Evolutionary conservation across 2,329 filamentous ascomycete species (phyloP), one percentile per base, ranked within the genome.

Genomic region (Diaporthe citrichinensis): DNA sequence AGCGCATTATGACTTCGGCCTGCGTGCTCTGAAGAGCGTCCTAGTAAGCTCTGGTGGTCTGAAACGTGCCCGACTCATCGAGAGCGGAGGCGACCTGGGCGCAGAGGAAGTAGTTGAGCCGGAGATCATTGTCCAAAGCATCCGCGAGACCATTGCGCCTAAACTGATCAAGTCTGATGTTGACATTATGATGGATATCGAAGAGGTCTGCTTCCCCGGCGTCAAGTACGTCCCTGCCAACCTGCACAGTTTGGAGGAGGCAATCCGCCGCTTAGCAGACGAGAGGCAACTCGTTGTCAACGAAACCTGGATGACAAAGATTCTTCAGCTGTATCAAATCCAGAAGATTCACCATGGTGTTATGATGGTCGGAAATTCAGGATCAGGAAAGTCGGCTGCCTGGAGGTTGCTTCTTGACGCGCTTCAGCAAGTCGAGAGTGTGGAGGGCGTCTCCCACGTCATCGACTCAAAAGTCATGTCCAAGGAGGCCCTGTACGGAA

Each of bases 401-500:
- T 99, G 97, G 97, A 95, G 94, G 81, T 92, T 98, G 57, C 89
- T 99, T 71, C 90, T 99, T 28, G 94, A 97, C 81, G 97, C 97
- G 23, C 86, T 99, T 75, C 96, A 98, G 81, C 92, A 94, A 80
- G 94, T 98, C 20, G 97, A 99, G 83, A 93, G 93, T 34, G 90
- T 97, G 9, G 97, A 99, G 84, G 97, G 97, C 44, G 95, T 99
- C 61, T 98, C 92, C 79, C 97, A 99, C 82, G 94, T 99, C 74
- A 99, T 99, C 80, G 97, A 99, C 84, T 97, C 96, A 55, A 99
- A 99, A 87, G 97, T 99, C 84, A 99, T 99, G 97, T 98, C 96
- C 71, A 99, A 99, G 86, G 97, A 99, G 86, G 94, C 95, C 34
- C 88, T 99, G 5, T 99, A 99, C 81, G 97, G 97, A 82, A 98